These are phyloP conservation scores for Acacia confusa DNA, from an alignment of 306 rosid species.

Conservation along the genomic window DNA sequence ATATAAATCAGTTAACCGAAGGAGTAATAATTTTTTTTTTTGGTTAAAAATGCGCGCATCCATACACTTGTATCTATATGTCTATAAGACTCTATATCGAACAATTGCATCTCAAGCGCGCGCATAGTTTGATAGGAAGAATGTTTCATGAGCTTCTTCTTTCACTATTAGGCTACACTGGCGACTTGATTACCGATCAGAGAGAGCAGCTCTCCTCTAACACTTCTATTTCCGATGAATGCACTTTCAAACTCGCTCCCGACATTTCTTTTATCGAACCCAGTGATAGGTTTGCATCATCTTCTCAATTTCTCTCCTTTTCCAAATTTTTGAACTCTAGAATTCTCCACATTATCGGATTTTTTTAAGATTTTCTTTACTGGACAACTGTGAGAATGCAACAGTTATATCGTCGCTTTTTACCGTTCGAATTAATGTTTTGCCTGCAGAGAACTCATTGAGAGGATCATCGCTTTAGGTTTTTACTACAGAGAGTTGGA, in stretches of 20 bases:
- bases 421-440: conserved; percentile 5
- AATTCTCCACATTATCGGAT: not conserved
- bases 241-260: conserved; percentile 82
- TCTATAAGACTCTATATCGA: too few relatives aligned
- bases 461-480: conserved; percentile 81
- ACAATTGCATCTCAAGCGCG: not conserved
- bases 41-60: too few relatives aligned
- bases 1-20: too few relatives aligned
- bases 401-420: not conserved
- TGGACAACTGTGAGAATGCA: conserved; percentile 13
- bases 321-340: not conserved
- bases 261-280: conserved; percentile 86
- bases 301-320: conserved; percentile 16
- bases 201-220: conserved; percentile 54
- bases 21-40: too few relatives aligned
- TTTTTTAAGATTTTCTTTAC: not conserved
- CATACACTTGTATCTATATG: too few relatives aligned
- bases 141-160: conserved; percentile 95
- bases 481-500: conserved; percentile 92
- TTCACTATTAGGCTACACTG: conserved; percentile 86
- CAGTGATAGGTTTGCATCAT: conserved; percentile 62
- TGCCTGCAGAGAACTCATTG: conserved; percentile 76
- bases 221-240: conserved; percentile 60
- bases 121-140: not conserved
- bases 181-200: conserved; percentile 86